These are phyloP conservation scores for Avena eriantha DNA, from an alignment of 176 grass and related monocot genomes.

Conservation along the genomic window DNA sequence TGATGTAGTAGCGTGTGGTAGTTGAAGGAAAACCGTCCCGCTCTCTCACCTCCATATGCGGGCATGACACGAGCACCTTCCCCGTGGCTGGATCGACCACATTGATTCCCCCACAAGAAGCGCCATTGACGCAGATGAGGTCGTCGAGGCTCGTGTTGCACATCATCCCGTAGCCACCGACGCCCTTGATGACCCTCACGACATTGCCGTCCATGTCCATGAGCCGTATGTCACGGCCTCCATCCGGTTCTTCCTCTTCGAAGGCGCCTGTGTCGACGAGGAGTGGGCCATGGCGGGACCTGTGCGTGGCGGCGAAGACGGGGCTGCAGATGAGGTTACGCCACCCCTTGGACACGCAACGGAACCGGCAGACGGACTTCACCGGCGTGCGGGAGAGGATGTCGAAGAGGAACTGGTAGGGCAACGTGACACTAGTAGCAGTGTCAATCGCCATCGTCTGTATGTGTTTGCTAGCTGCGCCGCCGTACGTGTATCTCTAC, in stretches of 20 bases:
- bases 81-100: background rate
- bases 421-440: too few species aligned
- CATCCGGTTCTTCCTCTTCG: background rate
- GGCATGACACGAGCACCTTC: background rate
- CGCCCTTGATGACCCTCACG: background rate
- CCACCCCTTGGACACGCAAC: too few species aligned
- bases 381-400: too few species aligned
- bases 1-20: background rate
- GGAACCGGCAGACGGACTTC: too few species aligned
- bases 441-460: too few species aligned
- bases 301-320: too few species aligned
- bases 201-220: background rate
- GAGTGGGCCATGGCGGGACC: background rate
- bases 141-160: background rate
- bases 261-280: background rate
- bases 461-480: too few species aligned
- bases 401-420: too few species aligned
- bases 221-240: background rate
- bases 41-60: background rate
- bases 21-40: background rate
- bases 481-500: too few species aligned
- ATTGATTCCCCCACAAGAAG: background rate
- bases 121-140: background rate
- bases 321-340: too few species aligned
- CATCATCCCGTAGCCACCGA: background rate